Evolutionary conservation across 805 yeast species (phyloP), one percentile per base, ranked within the genome.

Genomic region (Debaryomyces hansenii): DNA sequence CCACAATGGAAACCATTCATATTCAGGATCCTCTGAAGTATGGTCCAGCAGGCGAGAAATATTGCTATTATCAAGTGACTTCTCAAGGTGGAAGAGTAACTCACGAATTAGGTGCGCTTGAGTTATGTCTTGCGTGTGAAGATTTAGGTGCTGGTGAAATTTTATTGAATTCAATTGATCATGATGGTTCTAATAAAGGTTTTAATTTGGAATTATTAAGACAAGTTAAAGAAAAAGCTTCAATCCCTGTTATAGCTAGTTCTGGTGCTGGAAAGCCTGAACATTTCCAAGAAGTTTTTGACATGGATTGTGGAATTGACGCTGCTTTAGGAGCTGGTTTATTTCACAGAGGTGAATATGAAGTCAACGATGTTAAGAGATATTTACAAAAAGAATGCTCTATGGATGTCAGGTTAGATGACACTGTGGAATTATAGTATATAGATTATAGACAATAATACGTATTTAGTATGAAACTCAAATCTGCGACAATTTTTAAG

Each of bases 261-360:
- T 85, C 95, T 51, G 99, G 99, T 45, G 99, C 99, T 5, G 99
- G 99, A 42, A 80, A 72, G 18, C 99, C 99, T 1, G 78, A 74
- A 41, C 98, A 94, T 69, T 94, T 94, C 63, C 82, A 81, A 52
- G 90, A 94, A 53, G 99, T 89, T 2, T 94, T 94, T 60, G 75
- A 73, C 39, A 50, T 69, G 60, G 74, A 84, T 38, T 90, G 97
- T 12, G 75, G 79, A 5, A 85, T 94, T 1, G 99, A 94, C 69
- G 99, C 99, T 37, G 98, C 99, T 14, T 76, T 94, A 35, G 99
- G 99, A 33, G 99, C 99, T 4, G 99, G 99, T 37, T 86, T 94
- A 85, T 94, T 94, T 75, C 99, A 94, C 72, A 78, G 99, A 63
- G 91, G 88, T 18, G 98, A 92, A 59, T 94, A 86, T 67, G 83